A percentile compares a stretch with the other conserved stretches of the same genome.
phyloP scores from a whole-genome alignment of 371 early-diverging fungal genomes.

The Massospora cicadina region DNA sequence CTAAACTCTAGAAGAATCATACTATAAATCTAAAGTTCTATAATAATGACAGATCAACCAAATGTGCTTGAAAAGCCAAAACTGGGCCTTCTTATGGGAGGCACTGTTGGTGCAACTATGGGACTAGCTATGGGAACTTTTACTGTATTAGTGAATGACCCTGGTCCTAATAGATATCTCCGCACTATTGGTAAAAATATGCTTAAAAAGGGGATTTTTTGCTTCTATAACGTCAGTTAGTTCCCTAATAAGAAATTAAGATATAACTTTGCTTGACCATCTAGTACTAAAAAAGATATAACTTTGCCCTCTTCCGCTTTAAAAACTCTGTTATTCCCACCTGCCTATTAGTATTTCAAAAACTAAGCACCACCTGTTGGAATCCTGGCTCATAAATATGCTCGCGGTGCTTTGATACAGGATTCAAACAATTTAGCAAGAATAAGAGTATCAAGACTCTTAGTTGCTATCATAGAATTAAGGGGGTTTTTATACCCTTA shows the following conservation, averaged over 20 bases:
- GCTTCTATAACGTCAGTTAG: constrained; percentile 2
- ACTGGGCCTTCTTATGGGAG: constrained; percentile 69
- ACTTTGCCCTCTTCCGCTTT: neutral
- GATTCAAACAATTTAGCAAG: no score
- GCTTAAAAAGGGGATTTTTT: constrained; percentile 2
- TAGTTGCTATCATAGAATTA: no score
- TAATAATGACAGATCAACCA: constrained; percentile 17
- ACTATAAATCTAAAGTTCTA: neutral
- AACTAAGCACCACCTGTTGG: neutral
- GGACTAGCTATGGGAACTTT: constrained; percentile 52
- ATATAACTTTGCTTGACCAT: no score
- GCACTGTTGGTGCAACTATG: constrained; percentile 63
- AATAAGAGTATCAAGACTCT: no score
- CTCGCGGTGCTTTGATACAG: no score
- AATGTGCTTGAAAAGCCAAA: constrained; percentile 49
- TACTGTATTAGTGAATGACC: constrained; percentile 6
- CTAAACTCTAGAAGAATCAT: no score
- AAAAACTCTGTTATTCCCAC: neutral
- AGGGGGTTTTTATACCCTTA: no score
- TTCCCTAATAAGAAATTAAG: constrained; percentile 1
- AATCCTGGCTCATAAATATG: no score
- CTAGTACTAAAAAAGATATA: no score
- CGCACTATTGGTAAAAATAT: constrained; percentile 5
- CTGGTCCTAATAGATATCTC: constrained; percentile 9
- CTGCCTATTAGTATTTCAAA: neutral